These are phyloP conservation scores for Aspergillus aculeatus DNA, from an alignment of 2,329 filamentous ascomycete species.

Conservation along the genomic window DNA sequence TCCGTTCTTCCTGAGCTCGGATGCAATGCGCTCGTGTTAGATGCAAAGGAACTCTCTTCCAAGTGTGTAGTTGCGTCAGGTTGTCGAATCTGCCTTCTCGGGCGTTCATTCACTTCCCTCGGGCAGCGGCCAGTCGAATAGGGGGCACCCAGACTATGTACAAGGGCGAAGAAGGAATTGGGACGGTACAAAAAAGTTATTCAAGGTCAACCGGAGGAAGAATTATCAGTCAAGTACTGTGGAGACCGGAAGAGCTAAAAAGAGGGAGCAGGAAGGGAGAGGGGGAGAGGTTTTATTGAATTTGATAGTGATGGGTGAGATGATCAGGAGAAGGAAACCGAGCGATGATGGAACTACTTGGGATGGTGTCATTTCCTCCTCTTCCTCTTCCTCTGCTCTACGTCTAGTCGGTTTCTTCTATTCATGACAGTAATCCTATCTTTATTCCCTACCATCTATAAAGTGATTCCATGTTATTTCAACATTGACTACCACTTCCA, in stretches of 20 bases:
- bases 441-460: too few species aligned
- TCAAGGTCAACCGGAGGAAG: not conserved
- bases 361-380: not conserved
- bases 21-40: not conserved
- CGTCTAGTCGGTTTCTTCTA: too few species aligned
- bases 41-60: not conserved
- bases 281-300: not conserved
- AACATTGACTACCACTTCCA: too few species aligned
- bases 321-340: not conserved
- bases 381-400: not conserved
- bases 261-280: not conserved
- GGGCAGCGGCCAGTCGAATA: not conserved
- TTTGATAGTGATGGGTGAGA: not conserved
- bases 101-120: not conserved
- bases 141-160: not conserved
- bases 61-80: not conserved
- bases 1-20: not conserved
- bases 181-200: not conserved
- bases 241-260: too few species aligned
- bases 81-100: not conserved
- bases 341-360: not conserved
- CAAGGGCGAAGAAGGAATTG: not conserved
- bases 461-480: too few species aligned
- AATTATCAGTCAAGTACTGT: too few species aligned
- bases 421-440: too few species aligned